Conservation (phyloP, 169 alveolate species). For the Eimeria brunetti region DNA sequence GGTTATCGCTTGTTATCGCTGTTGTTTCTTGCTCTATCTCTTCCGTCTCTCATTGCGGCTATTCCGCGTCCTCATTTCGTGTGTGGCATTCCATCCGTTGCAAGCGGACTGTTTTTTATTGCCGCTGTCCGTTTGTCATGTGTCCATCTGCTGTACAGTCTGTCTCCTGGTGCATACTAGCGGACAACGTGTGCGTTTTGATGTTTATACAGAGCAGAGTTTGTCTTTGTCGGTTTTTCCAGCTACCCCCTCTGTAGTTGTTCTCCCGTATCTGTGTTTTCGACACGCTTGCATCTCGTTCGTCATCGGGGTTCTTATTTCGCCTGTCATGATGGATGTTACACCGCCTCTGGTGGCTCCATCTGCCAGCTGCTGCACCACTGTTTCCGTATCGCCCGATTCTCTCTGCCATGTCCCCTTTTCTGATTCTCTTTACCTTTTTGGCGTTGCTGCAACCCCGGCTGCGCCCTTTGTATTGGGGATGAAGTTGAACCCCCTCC, state of each 20-base stretch:
- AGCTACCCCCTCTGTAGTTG: not conserved
- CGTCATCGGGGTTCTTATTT: not conserved
- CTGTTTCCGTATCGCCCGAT: too few species aligned
- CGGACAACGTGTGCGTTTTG: not conserved
- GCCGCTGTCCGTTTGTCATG: not conserved
- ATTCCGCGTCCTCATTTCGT: not conserved
- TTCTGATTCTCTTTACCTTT: not conserved
- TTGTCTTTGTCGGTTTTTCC: not conserved
- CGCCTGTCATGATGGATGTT: not conserved
- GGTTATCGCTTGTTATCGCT: too few species aligned
- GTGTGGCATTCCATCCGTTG: not conserved
- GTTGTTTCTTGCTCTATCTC: not conserved
- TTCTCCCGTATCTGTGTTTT: not conserved
- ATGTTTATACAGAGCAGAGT: not conserved
- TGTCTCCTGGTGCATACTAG: not conserved
- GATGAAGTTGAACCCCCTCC: too few species aligned
- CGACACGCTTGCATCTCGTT: not conserved
- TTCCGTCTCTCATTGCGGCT: not conserved
- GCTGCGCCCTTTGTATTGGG: not conserved
- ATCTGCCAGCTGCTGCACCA: not conserved
- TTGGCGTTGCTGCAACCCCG: not conserved
- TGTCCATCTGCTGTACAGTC: not conserved
- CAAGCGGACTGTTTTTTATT: not conserved
- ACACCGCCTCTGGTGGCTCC: not conserved
- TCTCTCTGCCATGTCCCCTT: not conserved